Evolutionary conservation across 129 eudicot genomes (phyloP).

Genomic region (Flaveria linearis): DNA sequence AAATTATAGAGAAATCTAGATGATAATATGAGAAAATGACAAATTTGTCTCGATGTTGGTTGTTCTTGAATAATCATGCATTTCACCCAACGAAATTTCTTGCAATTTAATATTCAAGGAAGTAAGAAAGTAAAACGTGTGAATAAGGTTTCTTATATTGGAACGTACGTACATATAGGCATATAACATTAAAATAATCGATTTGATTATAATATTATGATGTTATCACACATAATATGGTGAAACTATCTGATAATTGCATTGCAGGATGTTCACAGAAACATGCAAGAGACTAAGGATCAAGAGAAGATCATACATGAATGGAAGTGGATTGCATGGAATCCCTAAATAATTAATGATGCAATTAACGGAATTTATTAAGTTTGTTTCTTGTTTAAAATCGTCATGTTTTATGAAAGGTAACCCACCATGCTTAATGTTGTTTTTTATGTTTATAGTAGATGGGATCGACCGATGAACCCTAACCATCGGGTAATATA

Average conservation of each 20-base stretch:
- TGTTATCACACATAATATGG: not conserved
- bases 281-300: conserved; percentile 75
- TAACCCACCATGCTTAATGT: not conserved
- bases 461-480: not conserved
- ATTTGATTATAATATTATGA: not conserved
- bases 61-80: conserved; percentile 6
- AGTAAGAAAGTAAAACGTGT: not conserved
- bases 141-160: not conserved
- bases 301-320: conserved; percentile 49
- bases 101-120: not conserved
- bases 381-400: not conserved
- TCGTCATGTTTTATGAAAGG: not conserved
- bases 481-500: not conserved
- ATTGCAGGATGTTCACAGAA: conserved; percentile 67
- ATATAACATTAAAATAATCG: not conserved
- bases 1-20: not conserved
- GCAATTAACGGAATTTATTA: not conserved
- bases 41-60: not conserved
- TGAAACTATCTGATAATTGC: not conserved
- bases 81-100: not conserved
- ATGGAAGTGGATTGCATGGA: conserved; percentile 24
- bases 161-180: not conserved
- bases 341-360: not conserved
- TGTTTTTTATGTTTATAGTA: not conserved
- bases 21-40: conserved; percentile 10